These are phyloP conservation scores for Salvia splendens DNA, from an alignment of 257 asterid genomes.

Conservation along the genomic window DNA sequence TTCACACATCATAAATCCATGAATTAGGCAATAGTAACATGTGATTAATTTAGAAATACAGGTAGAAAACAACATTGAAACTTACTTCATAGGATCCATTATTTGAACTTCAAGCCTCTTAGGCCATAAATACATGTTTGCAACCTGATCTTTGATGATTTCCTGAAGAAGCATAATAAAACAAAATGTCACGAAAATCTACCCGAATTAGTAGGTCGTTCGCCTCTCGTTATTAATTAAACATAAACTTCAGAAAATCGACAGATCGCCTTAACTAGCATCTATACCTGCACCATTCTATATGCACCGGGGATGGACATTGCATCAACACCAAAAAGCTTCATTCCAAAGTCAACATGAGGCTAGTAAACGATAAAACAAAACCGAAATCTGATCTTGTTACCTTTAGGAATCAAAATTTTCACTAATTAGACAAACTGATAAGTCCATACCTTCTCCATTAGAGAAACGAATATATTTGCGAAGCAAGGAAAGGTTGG, in stretches of 20 bases:
- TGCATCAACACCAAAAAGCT: constrained; percentile 84
- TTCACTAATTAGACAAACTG: too few species aligned
- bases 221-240: not conserved
- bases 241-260: not conserved
- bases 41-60: not conserved
- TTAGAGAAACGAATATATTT: constrained; percentile 71
- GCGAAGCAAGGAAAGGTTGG: constrained; percentile 86
- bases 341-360: constrained; percentile 88
- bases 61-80: not conserved
- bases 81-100: constrained; percentile 81
- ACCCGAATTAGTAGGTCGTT: too few species aligned
- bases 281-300: constrained; percentile 65
- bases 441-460: constrained; percentile 65
- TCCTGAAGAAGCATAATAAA: constrained; percentile 48
- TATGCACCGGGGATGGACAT: constrained; percentile 92
- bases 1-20: constrained; percentile 2
- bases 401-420: too few species aligned
- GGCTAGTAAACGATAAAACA: constrained; percentile 53
- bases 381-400: not conserved
- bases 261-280: too few species aligned
- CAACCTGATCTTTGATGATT: constrained; percentile 83
- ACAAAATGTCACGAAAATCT: too few species aligned
- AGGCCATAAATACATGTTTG: constrained; percentile 96
- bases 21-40: not conserved
- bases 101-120: constrained; percentile 87